phyloP scores from a whole-genome alignment of 179 eudicot genomes.

The Spergularia azorica region DNA sequence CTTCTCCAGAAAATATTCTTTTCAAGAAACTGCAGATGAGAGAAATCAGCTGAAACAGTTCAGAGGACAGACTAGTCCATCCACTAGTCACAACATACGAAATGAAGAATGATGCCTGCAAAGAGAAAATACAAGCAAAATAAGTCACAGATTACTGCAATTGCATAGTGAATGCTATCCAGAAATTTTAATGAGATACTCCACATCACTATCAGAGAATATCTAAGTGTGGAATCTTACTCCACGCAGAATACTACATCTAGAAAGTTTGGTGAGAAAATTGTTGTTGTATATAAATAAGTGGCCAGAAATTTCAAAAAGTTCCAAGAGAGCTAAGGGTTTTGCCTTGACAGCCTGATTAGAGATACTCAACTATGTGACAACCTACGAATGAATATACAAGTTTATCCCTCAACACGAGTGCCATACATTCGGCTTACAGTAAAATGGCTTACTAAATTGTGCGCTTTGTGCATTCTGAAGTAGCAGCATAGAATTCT shows the following conservation, averaged over 20 bases:
- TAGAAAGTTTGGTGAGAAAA: background rate
- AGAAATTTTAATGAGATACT: background rate
- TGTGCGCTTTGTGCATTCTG: too few relatives aligned
- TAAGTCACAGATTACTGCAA: background rate
- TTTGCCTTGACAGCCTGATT: background rate
- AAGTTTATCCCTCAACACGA: too few relatives aligned
- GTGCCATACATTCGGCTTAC: too few relatives aligned
- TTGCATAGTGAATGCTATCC: background rate
- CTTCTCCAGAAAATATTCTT: constrained; percentile 35
- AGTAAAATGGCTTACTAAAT: too few relatives aligned
- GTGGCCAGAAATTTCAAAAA: background rate
- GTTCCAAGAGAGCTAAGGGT: background rate
- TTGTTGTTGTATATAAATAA: background rate
- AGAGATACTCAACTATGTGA: background rate
- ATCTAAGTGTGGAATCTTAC: background rate
- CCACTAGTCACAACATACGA: constrained; percentile 92
- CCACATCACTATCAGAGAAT: too few relatives aligned
- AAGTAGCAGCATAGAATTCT: too few relatives aligned
- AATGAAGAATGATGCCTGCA: constrained; percentile 92
- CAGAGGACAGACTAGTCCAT: constrained; percentile 78
- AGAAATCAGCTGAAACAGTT: constrained; percentile 54
- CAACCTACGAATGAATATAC: too few relatives aligned
- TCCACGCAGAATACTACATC: background rate
- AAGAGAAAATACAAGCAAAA: constrained; percentile 9
- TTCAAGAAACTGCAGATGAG: constrained; percentile 45